Evolutionary conservation across 352 stramenopile species (phyloP), one percentile per base, ranked within the genome.

Genomic region (Phytophthora brassicae): DNA sequence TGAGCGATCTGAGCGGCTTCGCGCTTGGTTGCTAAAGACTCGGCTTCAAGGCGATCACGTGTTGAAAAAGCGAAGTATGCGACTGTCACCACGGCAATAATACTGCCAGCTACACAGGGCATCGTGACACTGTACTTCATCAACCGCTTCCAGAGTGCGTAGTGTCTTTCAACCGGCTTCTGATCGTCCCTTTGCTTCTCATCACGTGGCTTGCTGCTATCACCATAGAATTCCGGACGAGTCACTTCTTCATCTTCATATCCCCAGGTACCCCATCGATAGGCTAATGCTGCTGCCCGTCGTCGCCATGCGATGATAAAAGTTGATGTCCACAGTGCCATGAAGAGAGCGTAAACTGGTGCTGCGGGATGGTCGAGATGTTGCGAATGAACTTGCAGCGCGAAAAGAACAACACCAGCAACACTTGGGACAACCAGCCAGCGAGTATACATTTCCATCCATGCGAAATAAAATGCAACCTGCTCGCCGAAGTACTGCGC

Each of bases 381-480:
- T 24, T 82, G 73, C 6, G 60, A 75, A 3, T 63, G 65, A n/a
- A 92, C 75, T 59, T 92, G 86, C 11, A 88, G 42, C 0, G 52
- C 50, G 51, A 94, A 97, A 9, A 97, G 60, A 3, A 83, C 38
- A 13, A 89, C 63, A 0, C 91, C 91, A 5, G 83, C 79, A 26
- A 90, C 46, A 44, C 81, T 90, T 2, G 91, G 89, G 8, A 91
- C 70, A 11, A 96, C 44, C 5, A 97, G 83, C 86, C 90, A 96
- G 16, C 75, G 81, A 17, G 92, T 97, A 76, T 97, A 97, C 65
- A 96, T 80, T 54, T 95, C 86, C 64, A 96, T 79, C 81, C 89
- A 98, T 28, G 90, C 92, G 70, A 98, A 98, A 69, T 98, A 97
- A 64, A 96, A 98, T 17, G 89, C 91, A 13, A 97, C 67, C 6